Evolutionary conservation across 1,139 yeast species (phyloP), one percentile per base, ranked within the genome.

Genomic region (Suhomyces terraborum): DNA sequence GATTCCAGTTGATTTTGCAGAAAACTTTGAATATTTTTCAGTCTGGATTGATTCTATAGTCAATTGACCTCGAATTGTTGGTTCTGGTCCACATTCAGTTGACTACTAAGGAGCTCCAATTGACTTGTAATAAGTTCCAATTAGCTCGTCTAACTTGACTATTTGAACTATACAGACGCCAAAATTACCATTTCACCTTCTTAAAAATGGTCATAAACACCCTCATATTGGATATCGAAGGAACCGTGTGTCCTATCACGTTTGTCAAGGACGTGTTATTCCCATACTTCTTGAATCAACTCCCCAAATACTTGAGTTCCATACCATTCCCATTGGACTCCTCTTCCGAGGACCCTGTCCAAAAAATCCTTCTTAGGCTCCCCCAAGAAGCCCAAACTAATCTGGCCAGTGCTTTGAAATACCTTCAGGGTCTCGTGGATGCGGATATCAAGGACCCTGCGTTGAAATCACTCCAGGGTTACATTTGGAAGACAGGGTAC

Each of bases 181-280:
- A n/a, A n/a, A n/a, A n/a, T n/a, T n/a, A n/a, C n/a, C n/a, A n/a
- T n/a, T n/a, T n/a, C n/a, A n/a, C 25, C 32, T 20, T 16, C 17
- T 10, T 25, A 10, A 9, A 29, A 17, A 41, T 41, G 45, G 9
- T 40, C 6, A 38, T 48, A 28, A 40, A 40, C 19, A 47, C 48
- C 3, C 34, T 51, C 10, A 43, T 51, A 8, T 35, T 51, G 8
- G 97, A 88, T 53, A 88, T 88, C 20, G 97, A 91, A 58, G 98
- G 98, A 14, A 89, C 97, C 0, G 80, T 91, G 17, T 89, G 97
- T 58, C 91, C 96, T 3, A 88, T 89, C 24, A 75, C 89, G 1
- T 89, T 88, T 55, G 98, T 89, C 29, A 85, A 86, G 55, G 91
- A 86, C 27, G 69, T 66, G 3, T 66, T 89, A 32, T 84, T 79